Base-by-base conservation (phyloP, 2,329 filamentous ascomycete genomes). In the Paraconiothyrium brasiliense region DNA sequence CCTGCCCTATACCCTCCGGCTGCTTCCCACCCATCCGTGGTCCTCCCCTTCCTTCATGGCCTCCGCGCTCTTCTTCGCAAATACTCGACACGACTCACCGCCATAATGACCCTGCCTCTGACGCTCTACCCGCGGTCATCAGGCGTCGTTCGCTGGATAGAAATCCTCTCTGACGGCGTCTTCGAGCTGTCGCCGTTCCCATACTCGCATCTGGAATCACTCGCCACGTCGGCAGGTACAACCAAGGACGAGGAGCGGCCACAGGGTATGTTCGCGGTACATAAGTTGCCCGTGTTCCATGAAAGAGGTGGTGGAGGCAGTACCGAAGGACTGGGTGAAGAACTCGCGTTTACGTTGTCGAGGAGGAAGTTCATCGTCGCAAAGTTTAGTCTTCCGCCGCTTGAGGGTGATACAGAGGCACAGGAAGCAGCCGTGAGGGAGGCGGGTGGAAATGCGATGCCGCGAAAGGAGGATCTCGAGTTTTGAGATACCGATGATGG, bases 331-430 rank as follows among this genome's bases (percentile, higher is more conserved):
- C 85, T 90, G 57, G 89, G 92, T 27, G 92, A 97, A 72, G 93
- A 97, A 78, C 86, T 97, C 79, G 93, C 93, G 4, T 99, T 99
- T 77, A 94, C 89, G 63, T 81, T 99, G 55, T 97, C 93, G 76
- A 85, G 92, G 71, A 89, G 87, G 70, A 94, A 92, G 55, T 88
- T 99, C 67, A 86, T 92, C 43, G 93, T 99, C 66, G 92, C 90
- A 71, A 93, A 93, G 0, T 97, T 93, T 78, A 95, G 91, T 75
- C 83, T 99, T 47, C 95, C 95, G 30, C 95, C 95, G 0, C 83
- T 94, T 44, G 92, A 93, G 58, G 92, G 91, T 1, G 92, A 93
- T 67, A 86, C 81, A 47, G 87, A 88, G 70, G 87, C 84, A 14
- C 87, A 89, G 73, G 83, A 84, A 61, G 82, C 80, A 13, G 70